phyloP scores from a whole-genome alignment of 495 filamentous ascomycete species.

The Penicillium pancosmium region DNA sequence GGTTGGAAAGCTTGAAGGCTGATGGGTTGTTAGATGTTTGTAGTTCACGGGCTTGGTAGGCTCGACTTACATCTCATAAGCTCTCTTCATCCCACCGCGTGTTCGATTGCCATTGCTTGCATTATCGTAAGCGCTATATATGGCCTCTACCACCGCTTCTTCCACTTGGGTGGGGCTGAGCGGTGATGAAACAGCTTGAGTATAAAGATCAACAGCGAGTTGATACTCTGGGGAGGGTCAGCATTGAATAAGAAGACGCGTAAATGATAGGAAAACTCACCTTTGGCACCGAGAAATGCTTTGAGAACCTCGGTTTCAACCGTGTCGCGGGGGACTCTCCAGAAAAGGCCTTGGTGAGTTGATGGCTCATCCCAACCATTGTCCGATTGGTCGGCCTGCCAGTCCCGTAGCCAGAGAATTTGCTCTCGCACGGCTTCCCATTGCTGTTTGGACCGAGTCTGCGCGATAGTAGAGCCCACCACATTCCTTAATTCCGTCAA shows the following conservation, averaged over 20 bases:
- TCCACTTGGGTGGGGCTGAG: conserved; percentile 58
- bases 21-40: conserved; percentile 14
- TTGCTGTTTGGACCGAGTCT: conserved; percentile 61
- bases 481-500: conserved; percentile 63
- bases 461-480: conserved; percentile 55
- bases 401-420: conserved; percentile 80
- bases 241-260: conserved; percentile 2
- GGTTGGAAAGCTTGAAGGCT: conserved; percentile 72
- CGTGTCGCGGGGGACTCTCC: conserved; percentile 60
- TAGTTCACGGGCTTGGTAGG: neutral
- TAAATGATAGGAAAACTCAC: conserved; percentile 44
- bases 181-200: conserved; percentile 46
- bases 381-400: conserved; percentile 59
- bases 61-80: conserved; percentile 73
- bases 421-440: conserved; percentile 69
- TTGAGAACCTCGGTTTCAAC: conserved; percentile 79
- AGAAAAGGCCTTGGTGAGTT: conserved; percentile 65
- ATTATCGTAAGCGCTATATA: conserved; percentile 80
- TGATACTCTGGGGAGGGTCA: conserved; percentile 58
- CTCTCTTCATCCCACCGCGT: conserved; percentile 80
- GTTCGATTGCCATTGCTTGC: conserved; percentile 87
- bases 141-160: conserved; percentile 65
- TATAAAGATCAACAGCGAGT: conserved; percentile 71
- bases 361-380: conserved; percentile 25
- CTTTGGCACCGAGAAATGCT: conserved; percentile 66